Base-by-base conservation (phyloP, 108 stramenopile species). In the Nannochloropsis gaditana region DNA sequence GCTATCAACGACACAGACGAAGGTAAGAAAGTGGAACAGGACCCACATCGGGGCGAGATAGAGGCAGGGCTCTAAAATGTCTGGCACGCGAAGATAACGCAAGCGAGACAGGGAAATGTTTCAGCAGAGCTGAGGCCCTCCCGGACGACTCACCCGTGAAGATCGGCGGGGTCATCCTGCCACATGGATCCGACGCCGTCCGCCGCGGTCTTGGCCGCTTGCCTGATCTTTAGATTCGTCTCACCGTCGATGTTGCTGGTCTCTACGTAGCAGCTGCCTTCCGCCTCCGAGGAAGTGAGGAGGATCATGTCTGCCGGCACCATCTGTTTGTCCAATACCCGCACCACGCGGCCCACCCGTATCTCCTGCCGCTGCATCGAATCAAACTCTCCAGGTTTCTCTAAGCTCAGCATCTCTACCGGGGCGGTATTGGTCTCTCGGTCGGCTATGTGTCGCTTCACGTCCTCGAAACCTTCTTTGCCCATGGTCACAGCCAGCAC, bases 401-500 rank as follows among this genome's bases (percentile, higher is more conserved):
- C 59, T 6, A 73, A n/a, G 59, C 59, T 73, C n/a, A 73, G 59
- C 6, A n/a, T n/a, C 59, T 73, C 59, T 3, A n/a, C 59, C 19
- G 59, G 59, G 59, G 59, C 59, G 19, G n/a, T 4, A 6, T 73
- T 73, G 59, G 59, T 73, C 59, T 73, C 59, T 15, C 59, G 59
- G 59, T 73, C 59, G 59, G 59, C 59, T 15, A 73, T 42, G 84
- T 89, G 88, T 9, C 88, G 43, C 82, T 86, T 85, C 19, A 86
- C 17, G 50, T 89, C 88, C 45, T 80, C 43, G n/a, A 83, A 11
- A 31, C 85, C 92, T 44, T 99, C 97, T 81, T 97, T 95, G 79
- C 93, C 80, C 79, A 97, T 93, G 84, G 94, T 94, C 59, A 98
- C 89, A 21, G 91, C 86, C 17, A 99, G 88, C 80, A 99, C 96